These are phyloP conservation scores for Helichrysum umbraculigerum DNA, from an alignment of 129 eudicot species.

Conservation along the genomic window DNA sequence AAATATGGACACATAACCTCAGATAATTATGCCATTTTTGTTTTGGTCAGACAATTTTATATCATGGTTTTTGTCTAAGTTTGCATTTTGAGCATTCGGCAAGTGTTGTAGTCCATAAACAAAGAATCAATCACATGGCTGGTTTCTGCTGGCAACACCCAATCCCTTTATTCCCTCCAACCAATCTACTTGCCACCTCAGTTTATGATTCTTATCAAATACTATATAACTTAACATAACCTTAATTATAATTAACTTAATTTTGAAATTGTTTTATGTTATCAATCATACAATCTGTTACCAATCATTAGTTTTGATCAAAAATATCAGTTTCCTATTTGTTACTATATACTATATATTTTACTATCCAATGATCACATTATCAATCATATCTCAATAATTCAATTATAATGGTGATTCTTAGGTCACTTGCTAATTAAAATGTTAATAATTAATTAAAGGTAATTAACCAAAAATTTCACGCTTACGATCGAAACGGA, in stretches of 20 bases:
- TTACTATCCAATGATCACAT: background rate
- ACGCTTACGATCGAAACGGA: too few species aligned
- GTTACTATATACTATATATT: background rate
- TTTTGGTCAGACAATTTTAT: slow-evolving; percentile 9
- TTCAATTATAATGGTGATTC: background rate
- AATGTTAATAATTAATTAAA: too few species aligned
- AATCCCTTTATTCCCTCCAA: slow-evolving; percentile 38
- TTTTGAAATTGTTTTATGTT: slow-evolving; percentile 1
- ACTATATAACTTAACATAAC: background rate
- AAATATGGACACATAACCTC: background rate
- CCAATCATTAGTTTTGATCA: background rate
- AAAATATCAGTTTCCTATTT: background rate
- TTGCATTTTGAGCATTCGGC: slow-evolving; percentile 21
- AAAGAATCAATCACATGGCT: slow-evolving; percentile 49
- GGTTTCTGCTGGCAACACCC: slow-evolving; percentile 38
- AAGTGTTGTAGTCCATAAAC: slow-evolving; percentile 41
- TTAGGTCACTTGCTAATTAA: background rate
- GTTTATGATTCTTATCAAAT: background rate
- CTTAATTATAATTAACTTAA: background rate
- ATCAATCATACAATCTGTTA: background rate
- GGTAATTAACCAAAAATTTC: too few species aligned
- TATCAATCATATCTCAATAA: background rate
- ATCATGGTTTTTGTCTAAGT: slow-evolving; percentile 5
- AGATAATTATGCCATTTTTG: slow-evolving; percentile 15
- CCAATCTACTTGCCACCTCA: slow-evolving; percentile 30